Evolutionary conservation across 73 alveolate species (phyloP).

Genomic region (Blepharisma stoltei): DNA sequence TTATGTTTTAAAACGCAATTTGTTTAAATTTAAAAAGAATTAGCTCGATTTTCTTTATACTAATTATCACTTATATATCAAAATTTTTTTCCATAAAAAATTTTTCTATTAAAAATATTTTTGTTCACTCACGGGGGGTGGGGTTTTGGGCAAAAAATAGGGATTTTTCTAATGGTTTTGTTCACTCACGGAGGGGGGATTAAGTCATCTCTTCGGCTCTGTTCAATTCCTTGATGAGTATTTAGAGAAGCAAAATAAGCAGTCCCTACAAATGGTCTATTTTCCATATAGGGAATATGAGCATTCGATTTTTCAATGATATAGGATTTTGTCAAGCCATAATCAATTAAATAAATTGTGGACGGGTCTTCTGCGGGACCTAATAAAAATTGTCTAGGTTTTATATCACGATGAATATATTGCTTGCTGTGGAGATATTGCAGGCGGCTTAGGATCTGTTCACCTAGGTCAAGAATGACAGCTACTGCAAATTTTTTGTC

Average conservation of each 20-base stretch:
- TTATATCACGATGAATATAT: constrained; percentile 65
- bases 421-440: constrained; percentile 61
- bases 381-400: constrained; percentile 68
- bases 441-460: constrained; percentile 54
- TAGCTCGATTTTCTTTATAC: too few relatives aligned
- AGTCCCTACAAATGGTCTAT: constrained; percentile 53
- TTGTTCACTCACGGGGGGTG: too few relatives aligned
- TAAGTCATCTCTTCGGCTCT: constrained; percentile 43
- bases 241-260: constrained; percentile 50
- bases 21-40: too few relatives aligned
- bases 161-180: too few relatives aligned
- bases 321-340: constrained; percentile 73
- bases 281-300: constrained; percentile 58
- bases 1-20: too few relatives aligned
- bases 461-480: constrained; percentile 65
- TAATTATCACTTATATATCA: too few relatives aligned
- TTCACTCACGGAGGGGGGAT: too few relatives aligned
- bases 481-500: constrained; percentile 51
- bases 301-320: constrained; percentile 44
- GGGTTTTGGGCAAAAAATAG: too few relatives aligned
- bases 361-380: constrained; percentile 43
- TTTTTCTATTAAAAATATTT: too few relatives aligned
- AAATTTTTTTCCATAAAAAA: too few relatives aligned
- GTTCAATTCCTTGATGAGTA: constrained; percentile 41
- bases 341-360: constrained; percentile 52